Evolutionary conservation across 768 basidiomycete species (phyloP).

Genomic region (Hygrocybe coccinea): DNA sequence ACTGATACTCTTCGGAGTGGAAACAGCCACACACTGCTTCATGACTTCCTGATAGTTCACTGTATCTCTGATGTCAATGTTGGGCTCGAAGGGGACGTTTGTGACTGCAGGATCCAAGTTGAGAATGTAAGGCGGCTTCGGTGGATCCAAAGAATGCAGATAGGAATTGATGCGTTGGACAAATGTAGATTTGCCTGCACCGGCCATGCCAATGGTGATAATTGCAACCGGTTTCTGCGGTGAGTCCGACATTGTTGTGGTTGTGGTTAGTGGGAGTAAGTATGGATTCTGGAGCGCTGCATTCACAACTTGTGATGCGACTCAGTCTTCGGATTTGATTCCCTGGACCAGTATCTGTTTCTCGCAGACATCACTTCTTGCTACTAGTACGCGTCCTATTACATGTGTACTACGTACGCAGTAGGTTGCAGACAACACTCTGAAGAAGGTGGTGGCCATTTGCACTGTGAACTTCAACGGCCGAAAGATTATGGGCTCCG

Average conservation of each 20-base stretch:
- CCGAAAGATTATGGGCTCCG: neutral
- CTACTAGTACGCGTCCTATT: no score
- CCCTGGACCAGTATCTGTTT: no score
- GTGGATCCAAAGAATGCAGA: conserved; percentile 63
- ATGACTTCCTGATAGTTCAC: conserved; percentile 97
- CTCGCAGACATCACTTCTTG: no score
- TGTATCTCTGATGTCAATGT: conserved; percentile 97
- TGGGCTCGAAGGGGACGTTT: conserved; percentile 87
- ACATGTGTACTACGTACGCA: no score
- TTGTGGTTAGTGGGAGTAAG: no score
- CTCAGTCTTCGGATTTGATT: no score
- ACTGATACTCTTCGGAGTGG: neutral
- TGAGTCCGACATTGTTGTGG: neutral
- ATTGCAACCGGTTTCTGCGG: conserved; percentile 62
- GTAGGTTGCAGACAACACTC: no score
- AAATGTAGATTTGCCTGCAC: conserved; percentile 96
- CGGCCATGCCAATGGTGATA: conserved; percentile 93
- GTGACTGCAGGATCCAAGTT: conserved; percentile 97
- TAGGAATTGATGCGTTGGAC: conserved; percentile 93
- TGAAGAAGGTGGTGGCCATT: no score
- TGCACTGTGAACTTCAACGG: neutral
- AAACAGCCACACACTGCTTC: conserved; percentile 82
- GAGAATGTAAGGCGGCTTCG: conserved; percentile 85
- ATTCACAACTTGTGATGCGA: no score
- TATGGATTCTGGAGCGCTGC: no score